phyloP scores from a whole-genome alignment of 2,329 filamentous ascomycete species.

The Colletotrichum costaricense region DNA sequence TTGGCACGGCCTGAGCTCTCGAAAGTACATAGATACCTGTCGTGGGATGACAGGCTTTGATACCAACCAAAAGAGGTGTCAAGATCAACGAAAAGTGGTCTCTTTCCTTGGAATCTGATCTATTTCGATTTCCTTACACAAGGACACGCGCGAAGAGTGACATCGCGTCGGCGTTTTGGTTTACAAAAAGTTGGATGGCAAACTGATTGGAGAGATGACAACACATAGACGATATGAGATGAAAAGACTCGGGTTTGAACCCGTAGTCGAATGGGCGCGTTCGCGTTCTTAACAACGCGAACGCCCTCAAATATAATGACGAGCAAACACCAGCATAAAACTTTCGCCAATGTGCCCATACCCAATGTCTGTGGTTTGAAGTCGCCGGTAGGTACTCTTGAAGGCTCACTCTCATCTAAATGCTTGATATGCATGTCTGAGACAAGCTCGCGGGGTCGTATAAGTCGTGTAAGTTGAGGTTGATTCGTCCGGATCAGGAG shows the following conservation, averaged over 20 bases:
- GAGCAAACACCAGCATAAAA: neutral
- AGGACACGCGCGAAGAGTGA: slow-evolving; percentile 12
- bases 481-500: neutral
- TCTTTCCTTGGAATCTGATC: neutral
- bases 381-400: neutral
- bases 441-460: neutral
- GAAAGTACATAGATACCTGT: slow-evolving; percentile 4
- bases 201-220: slow-evolving; percentile 20
- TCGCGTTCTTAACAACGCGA: slow-evolving; percentile 11
- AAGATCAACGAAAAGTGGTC: neutral
- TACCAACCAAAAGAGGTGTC: neutral
- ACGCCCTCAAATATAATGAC: neutral
- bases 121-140: slow-evolving; percentile 14
- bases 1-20: neutral
- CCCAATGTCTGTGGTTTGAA: neutral
- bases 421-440: neutral
- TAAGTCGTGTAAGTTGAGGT: neutral
- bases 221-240: slow-evolving; percentile 18
- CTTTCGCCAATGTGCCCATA: neutral
- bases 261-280: neutral
- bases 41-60: neutral
- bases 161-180: slow-evolving; percentile 28
- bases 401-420: neutral
- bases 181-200: slow-evolving; percentile 27
- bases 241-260: neutral